A percentile compares a stretch with the other conserved stretches of the same genome.
phyloP scores from a whole-genome alignment of 345 rosid species.

The Melaleuca alternifolia region DNA sequence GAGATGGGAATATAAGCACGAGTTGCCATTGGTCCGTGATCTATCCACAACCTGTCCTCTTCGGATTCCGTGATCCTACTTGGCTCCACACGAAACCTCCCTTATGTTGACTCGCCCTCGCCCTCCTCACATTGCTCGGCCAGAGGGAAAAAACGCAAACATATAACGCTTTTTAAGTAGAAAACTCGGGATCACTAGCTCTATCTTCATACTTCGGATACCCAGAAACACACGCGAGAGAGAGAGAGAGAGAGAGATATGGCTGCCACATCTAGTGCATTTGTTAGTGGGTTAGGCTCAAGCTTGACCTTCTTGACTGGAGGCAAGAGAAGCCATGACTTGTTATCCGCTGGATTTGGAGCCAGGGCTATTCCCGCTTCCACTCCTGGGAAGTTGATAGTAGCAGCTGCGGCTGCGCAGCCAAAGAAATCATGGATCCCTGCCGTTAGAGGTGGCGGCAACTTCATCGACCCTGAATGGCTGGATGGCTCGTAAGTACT shows the following conservation, averaged over 20 bases:
- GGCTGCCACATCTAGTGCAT: slow-evolving; percentile 51
- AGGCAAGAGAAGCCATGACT: slow-evolving; percentile 27
- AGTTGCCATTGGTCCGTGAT: slow-evolving; percentile 57
- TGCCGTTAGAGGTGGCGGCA: slow-evolving; percentile 76
- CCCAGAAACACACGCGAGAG: not conserved
- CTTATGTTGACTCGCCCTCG: slow-evolving; percentile 9
- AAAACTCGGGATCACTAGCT: not conserved
- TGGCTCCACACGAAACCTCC: slow-evolving; percentile 29
- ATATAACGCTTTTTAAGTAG: not conserved
- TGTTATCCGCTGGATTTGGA: slow-evolving; percentile 17
- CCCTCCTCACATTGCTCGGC: not conserved
- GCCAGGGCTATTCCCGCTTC: slow-evolving; percentile 2
- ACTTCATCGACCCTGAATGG: slow-evolving; percentile 90
- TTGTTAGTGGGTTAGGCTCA: slow-evolving; percentile 70
- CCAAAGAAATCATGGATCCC: slow-evolving; percentile 96
- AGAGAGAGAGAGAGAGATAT: not conserved
- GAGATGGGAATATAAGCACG: slow-evolving; percentile 4
- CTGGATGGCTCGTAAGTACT: slow-evolving; percentile 97
- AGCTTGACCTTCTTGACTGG: slow-evolving; percentile 73
- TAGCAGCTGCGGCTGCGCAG: slow-evolving; percentile 22
- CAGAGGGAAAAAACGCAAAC: not conserved
- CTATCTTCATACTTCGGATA: not conserved
- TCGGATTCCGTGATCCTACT: slow-evolving; percentile 52
- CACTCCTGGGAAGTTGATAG: slow-evolving; percentile 30
- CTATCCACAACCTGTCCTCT: slow-evolving; percentile 51